Percentiles rank a stretch among this genome's conserved stretches.
These are phyloP conservation scores for Pugionium cornutum DNA, from an alignment of 345 rosid species.

Conservation along the genomic window DNA sequence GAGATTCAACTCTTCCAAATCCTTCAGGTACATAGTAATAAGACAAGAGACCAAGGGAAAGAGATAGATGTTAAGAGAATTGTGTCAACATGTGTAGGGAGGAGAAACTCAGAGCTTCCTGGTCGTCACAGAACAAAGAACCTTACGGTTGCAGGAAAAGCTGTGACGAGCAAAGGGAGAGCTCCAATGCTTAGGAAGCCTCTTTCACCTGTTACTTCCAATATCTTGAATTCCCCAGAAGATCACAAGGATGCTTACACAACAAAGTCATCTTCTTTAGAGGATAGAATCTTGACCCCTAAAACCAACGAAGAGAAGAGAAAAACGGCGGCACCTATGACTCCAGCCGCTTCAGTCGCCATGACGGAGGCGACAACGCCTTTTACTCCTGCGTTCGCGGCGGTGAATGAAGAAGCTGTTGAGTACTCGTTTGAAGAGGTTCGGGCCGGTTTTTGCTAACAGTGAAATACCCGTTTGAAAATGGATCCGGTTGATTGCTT, in stretches of 20 bases:
- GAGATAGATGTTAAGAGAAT: not conserved
- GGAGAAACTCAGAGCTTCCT: constrained; percentile 57
- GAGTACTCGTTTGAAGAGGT: constrained; percentile 44
- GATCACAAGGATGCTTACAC: constrained; percentile 40
- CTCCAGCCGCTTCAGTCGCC: constrained; percentile 57
- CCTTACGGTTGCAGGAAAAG: constrained; percentile 36
- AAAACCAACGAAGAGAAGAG: constrained; percentile 41
- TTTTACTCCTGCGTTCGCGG: constrained; percentile 44
- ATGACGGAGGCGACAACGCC: constrained; percentile 65
- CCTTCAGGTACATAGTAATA: constrained; percentile 27
- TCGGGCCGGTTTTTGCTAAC: constrained; percentile 35
- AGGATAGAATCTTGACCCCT: constrained; percentile 32
- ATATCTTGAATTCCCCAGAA: constrained; percentile 49
- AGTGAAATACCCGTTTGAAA: constrained; percentile 3
- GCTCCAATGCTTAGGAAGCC: constrained; percentile 50
- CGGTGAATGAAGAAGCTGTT: constrained; percentile 20
- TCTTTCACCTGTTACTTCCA: constrained; percentile 62
- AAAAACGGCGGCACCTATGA: constrained; percentile 42
- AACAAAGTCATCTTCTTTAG: constrained; percentile 29
- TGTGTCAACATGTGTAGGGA: constrained; percentile 43
- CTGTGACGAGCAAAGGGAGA: constrained; percentile 27
- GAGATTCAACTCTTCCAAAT: constrained; percentile 30
- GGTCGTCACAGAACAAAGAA: constrained; percentile 48
- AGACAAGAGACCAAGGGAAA: constrained; percentile 3
- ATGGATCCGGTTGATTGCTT: constrained; percentile 11